phyloP scores from a whole-genome alignment of 2,329 filamentous ascomycete species.

The Cryoendolithus antarcticus region DNA sequence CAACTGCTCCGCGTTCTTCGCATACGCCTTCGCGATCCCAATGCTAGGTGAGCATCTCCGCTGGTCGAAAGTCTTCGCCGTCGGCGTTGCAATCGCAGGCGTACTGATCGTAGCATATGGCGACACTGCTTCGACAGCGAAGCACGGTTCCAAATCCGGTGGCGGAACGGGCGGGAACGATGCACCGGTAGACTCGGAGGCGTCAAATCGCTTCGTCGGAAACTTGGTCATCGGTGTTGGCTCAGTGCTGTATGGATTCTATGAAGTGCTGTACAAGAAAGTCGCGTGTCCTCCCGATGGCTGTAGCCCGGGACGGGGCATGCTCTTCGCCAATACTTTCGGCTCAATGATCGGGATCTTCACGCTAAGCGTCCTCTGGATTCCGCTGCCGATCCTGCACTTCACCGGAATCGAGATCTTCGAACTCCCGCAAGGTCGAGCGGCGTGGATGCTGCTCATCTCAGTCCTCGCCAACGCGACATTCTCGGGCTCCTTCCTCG shows the following conservation, averaged over 20 bases:
- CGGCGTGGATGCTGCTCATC: constrained; percentile 67
- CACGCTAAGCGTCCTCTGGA: constrained; percentile 79
- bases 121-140: constrained; percentile 40
- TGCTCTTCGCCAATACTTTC: constrained; percentile 90
- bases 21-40: constrained; percentile 91
- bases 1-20: constrained; percentile 98
- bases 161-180: constrained; percentile 38
- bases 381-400: constrained; percentile 78
- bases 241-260: constrained; percentile 86
- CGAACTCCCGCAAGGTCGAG: constrained; percentile 63
- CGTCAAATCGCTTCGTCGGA: constrained; percentile 60
- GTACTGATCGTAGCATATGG: constrained; percentile 95
- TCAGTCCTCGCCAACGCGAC: constrained; percentile 78
- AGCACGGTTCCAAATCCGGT: constrained; percentile 43
- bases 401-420: constrained; percentile 68
- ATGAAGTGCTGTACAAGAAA: constrained; percentile 93
- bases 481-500: constrained; percentile 86
- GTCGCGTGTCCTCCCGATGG: constrained; percentile 88
- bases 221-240: constrained; percentile 88
- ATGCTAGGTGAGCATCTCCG: constrained; percentile 75
- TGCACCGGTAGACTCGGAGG: constrained; percentile 38
- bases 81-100: constrained; percentile 73
- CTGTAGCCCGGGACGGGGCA: constrained; percentile 70
- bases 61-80: constrained; percentile 73
- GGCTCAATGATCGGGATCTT: constrained; percentile 78